phyloP scores from a whole-genome alignment of 1,284 basidiomycete species.

The Ustilago trichophora region DNA sequence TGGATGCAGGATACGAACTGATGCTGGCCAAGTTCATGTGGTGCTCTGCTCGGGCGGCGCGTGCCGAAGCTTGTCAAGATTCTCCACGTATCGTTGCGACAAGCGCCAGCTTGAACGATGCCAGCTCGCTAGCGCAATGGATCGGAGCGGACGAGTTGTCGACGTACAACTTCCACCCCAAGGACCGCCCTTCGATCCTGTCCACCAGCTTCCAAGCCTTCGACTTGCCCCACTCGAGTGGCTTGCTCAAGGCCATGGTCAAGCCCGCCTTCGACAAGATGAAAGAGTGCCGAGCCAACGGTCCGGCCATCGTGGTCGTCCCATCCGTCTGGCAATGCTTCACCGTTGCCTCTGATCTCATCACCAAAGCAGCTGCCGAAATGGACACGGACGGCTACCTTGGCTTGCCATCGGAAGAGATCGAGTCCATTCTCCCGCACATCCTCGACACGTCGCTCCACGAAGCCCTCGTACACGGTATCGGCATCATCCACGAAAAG shows the following conservation, averaged over 20 bases:
- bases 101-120: conserved; percentile 81
- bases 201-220: conserved; percentile 79
- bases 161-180: conserved; percentile 81
- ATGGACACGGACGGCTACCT: conserved; percentile 76
- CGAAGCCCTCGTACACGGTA: conserved; percentile 85
- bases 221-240: conserved; percentile 84
- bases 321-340: conserved; percentile 84
- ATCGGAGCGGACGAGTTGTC: conserved; percentile 76
- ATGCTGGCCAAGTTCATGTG: conserved; percentile 72
- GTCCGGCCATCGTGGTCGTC: conserved; percentile 81
- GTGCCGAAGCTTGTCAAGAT: neutral
- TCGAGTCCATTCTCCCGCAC: conserved; percentile 74
- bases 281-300: conserved; percentile 70
- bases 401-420: conserved; percentile 71
- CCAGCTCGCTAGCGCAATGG: conserved; percentile 83
- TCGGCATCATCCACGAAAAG: conserved; percentile 85
- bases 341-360: conserved; percentile 81
- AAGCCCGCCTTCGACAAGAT: conserved; percentile 79
- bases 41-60: conserved; percentile 2
- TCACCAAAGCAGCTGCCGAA: conserved; percentile 85
- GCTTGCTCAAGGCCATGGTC: conserved; percentile 88
- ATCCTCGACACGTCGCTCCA: conserved; percentile 76
- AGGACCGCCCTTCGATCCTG: conserved; percentile 83
- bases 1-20: conserved; percentile 85
- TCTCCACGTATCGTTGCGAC: conserved; percentile 78